Conservation (phyloP, 768 basidiomycete genomes). For the Boletellus sp. region DNA sequence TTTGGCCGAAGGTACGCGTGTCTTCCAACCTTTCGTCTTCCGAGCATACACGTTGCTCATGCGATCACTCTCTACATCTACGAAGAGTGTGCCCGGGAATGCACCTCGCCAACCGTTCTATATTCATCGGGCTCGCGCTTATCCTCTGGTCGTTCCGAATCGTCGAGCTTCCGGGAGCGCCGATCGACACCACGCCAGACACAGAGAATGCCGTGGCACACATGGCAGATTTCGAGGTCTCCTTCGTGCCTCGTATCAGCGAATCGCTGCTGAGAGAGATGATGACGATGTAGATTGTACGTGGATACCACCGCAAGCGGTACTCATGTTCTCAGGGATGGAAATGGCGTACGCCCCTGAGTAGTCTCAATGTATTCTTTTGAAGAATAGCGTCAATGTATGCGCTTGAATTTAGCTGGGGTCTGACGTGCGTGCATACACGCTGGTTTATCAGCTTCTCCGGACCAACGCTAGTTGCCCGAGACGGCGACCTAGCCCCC, state of each 20-base stretch:
- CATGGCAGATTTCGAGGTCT: constrained; percentile 51
- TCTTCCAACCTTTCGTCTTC: neutral
- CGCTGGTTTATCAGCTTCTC: no score
- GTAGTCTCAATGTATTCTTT: no score
- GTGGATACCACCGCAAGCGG: no score
- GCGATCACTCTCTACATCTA: no score
- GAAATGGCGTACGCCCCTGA: no score
- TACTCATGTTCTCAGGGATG: no score
- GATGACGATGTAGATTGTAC: constrained; percentile 1
- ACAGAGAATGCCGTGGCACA: constrained; percentile 56
- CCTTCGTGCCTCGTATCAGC: constrained; percentile 46
- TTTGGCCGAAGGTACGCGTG: constrained; percentile 41
- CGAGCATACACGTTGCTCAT: no score
- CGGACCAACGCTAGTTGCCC: no score
- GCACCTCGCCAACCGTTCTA: constrained; percentile 47
- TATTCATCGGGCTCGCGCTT: constrained; percentile 58
- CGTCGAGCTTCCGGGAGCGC: constrained; percentile 39
- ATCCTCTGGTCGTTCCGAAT: constrained; percentile 62
- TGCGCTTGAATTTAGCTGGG: no score
- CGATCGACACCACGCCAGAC: constrained; percentile 52
- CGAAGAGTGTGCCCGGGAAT: constrained; percentile 60
- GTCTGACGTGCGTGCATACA: no score
- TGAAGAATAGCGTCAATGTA: no score
- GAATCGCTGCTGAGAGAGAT: constrained; percentile 13
- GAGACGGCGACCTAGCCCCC: no score